Evolutionary conservation across 2,329 filamentous ascomycete genomes (phyloP).

Genomic region (Ophiosphaerella korrae): DNA sequence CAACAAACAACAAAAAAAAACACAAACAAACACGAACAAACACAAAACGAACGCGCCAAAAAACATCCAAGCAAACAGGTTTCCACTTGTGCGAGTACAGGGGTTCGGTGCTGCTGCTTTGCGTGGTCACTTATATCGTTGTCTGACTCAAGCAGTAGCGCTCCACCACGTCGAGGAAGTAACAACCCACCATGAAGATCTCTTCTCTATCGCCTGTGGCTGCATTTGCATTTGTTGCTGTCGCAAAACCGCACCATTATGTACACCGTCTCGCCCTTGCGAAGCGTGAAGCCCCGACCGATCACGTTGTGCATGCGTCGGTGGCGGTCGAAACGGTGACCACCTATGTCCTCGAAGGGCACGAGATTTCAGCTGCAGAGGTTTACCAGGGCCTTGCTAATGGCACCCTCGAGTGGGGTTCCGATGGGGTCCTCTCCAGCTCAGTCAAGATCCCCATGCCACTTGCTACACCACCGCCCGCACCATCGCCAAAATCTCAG

Average conservation of each 20-base stretch:
- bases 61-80: not conserved
- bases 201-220: conserved; percentile 42
- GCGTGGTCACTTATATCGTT: not conserved
- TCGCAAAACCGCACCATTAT: conserved; percentile 65
- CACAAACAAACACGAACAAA: conserved; percentile 15
- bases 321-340: conserved; percentile 67
- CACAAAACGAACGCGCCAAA: not conserved
- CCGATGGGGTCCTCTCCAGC: conserved; percentile 59
- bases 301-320: conserved; percentile 56
- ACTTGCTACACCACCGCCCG: conserved; percentile 24
- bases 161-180: not conserved
- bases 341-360: conserved; percentile 73
- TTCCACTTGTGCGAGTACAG: no score
- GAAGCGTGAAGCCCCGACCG: conserved; percentile 55
- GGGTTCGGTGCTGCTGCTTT: no score
- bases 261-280: conserved; percentile 58
- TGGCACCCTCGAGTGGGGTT: conserved; percentile 68
- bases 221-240: conserved; percentile 54
- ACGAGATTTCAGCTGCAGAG: conserved; percentile 64
- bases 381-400: conserved; percentile 74
- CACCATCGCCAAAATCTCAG: conserved; percentile 7
- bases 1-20: conserved; percentile 10
- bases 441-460: conserved; percentile 18
- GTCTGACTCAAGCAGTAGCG: not conserved
- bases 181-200: conserved; percentile 42